Conservation (phyloP, 1,284 basidiomycete genomes). For the Microbotryum violaceum region DNA sequence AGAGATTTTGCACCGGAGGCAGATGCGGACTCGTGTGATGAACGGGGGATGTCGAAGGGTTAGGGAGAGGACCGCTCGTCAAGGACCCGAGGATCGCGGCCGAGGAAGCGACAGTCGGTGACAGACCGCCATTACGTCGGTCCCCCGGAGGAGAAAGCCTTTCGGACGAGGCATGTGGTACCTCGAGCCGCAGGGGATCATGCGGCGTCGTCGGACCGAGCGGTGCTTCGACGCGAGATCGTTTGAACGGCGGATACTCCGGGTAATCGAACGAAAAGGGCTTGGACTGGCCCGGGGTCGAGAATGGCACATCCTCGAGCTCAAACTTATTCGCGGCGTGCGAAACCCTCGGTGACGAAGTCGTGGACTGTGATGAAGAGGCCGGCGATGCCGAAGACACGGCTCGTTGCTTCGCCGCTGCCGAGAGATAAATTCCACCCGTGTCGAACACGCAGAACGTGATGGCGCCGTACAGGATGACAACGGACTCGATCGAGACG, state of each 20-base stretch:
- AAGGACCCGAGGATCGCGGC: constrained; percentile 30
- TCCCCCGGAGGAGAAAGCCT: too few species aligned
- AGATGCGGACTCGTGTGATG: not conserved
- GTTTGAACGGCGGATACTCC: not conserved
- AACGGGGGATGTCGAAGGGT: not conserved
- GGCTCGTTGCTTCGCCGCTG: constrained; percentile 9
- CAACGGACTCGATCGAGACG: constrained; percentile 34
- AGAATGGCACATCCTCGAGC: constrained; percentile 23
- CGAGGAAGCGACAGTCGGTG: constrained; percentile 29
- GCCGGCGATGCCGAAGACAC: not conserved
- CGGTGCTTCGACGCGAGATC: not conserved
- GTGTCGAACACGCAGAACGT: constrained; percentile 36
- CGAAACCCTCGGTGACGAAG: not conserved
- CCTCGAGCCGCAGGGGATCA: not conserved
- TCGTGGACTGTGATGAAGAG: constrained; percentile 3
- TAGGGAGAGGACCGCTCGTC: not conserved
- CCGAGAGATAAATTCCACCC: constrained; percentile 27
- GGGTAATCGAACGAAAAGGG: not conserved
- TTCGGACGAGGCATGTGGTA: not conserved
- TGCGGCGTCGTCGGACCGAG: not conserved
- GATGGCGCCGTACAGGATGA: constrained; percentile 33
- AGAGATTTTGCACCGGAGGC: not conserved
- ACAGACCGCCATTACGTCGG: constrained; percentile 13
- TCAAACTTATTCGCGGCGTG: constrained; percentile 9
- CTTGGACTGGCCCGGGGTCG: constrained; percentile 1